phyloP scores from a whole-genome alignment of 2,329 filamentous ascomycete species.

The Alternaria angustiovoidea region DNA sequence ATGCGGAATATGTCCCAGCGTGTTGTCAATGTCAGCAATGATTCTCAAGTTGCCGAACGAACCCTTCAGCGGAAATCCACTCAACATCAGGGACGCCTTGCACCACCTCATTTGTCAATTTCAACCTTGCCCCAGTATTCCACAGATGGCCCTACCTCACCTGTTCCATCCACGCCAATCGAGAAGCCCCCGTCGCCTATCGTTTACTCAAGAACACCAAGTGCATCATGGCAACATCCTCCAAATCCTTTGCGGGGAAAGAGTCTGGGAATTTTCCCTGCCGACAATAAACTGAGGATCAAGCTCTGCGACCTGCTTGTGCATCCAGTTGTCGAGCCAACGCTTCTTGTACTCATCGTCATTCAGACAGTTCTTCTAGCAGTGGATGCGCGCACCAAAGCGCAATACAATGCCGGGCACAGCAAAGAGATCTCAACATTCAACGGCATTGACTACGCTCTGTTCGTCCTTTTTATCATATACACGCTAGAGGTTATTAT shows the following conservation, averaged over 20 bases:
- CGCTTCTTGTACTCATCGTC: constrained; percentile 86
- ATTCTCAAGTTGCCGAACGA: constrained; percentile 82
- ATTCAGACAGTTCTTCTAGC: constrained; percentile 88
- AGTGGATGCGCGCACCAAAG: constrained; percentile 78
- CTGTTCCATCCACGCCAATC: constrained; percentile 37
- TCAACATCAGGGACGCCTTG: constrained; percentile 62
- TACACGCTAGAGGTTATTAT: constrained; percentile 87
- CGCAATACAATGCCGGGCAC: constrained; percentile 63
- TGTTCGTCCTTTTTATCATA: constrained; percentile 83
- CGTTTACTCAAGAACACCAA: constrained; percentile 25
- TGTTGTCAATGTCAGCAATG: constrained; percentile 96
- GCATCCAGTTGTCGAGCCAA: constrained; percentile 83
- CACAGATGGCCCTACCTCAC: constrained; percentile 51
- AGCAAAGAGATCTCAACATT: constrained; percentile 71
- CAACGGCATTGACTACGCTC: constrained; percentile 75
- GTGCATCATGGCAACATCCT: constrained; percentile 54
- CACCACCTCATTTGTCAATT: constrained; percentile 59
- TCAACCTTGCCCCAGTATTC: constrained; percentile 62
- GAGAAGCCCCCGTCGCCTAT: constrained; percentile 52
- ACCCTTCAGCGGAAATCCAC: constrained; percentile 69
- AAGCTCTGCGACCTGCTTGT: constrained; percentile 84
- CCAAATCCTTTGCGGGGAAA: constrained; percentile 86
- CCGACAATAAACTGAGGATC: constrained; percentile 76
- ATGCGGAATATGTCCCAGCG: constrained; percentile 86
- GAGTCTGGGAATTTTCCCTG: constrained; percentile 82